Evolutionary conservation across 805 yeast species (phyloP), one percentile per base, ranked within the genome.

Genomic region (Ogataea pignaliae): DNA sequence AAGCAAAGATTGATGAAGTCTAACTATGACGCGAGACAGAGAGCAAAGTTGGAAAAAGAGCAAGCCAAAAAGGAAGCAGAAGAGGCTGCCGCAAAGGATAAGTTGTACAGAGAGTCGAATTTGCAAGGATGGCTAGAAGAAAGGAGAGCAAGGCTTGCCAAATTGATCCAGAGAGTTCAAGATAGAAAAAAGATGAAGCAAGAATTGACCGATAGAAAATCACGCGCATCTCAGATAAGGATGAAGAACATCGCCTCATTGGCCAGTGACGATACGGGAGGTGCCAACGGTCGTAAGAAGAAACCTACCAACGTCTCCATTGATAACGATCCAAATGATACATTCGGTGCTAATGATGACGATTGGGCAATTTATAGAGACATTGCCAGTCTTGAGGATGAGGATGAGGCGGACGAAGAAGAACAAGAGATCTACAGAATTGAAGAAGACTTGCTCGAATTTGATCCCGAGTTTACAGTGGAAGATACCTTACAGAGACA

Each of bases 341-440:
- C 90, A 0, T 90, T 91, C 65, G 98, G 97, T 44, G 90, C 96
- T 2, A 82, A 88, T 57, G 98, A 91, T 60, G 96, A 86, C 44
- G 99, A 93, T 64, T 91, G 97, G 97, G 79, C 85, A 17, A 82
- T 88, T 14, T 91, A 91, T 61, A 76, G 93, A 55, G 93, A 88
- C 57, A 85, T 89, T 44, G 78, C 88, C 15, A 79, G 76, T 50
- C 83, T 73, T 14, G 83, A 82, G 21, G 87, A 89, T 52, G 89
- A 84, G 46, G 96, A 88, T 53, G 78, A 78, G 30, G 83, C 86
- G 48, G 96, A 85, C 45, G 87, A 80, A 42, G 90, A 85, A 47
- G 79, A 81, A 43, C 75, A 73, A 37, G 70, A 70, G 40, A 73
- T 86, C 28, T 61, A 77, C 18, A 74, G 72, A 16, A 54, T 93